Percentiles rank a stretch among this genome's conserved stretches.
These are phyloP conservation scores for Nakazawaea anatomiae DNA, from an alignment of 805 yeast genomes.

Conservation along the genomic window DNA sequence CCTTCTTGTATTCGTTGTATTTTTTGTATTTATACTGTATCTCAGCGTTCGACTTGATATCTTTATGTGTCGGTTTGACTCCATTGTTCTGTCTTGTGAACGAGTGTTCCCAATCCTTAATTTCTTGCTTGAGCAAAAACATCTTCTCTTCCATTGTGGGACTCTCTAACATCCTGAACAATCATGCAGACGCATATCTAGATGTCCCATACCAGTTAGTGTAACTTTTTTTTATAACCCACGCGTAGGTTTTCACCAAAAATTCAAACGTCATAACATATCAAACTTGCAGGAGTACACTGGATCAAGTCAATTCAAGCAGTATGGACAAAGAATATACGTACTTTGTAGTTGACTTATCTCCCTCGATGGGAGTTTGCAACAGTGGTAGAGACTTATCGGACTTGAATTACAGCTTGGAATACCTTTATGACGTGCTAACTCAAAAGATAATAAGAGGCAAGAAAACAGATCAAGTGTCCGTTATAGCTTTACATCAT, in stretches of 20 bases:
- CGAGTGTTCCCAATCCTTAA: slow-evolving; percentile 51
- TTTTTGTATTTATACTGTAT: slow-evolving; percentile 28
- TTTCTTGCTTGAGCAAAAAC: slow-evolving; percentile 29
- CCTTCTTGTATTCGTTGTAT: slow-evolving; percentile 22
- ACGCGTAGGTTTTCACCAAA: too few species aligned
- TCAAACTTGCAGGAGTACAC: too few species aligned
- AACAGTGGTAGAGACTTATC: slow-evolving; percentile 35
- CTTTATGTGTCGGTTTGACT: slow-evolving; percentile 41
- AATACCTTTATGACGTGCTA: slow-evolving; percentile 36
- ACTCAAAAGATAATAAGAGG: slow-evolving; percentile 21
- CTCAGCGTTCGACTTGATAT: slow-evolving; percentile 34
- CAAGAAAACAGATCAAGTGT: slow-evolving; percentile 20
- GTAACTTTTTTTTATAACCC: too few species aligned
- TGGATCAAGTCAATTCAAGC: background rate
- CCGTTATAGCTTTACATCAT: slow-evolving; percentile 20
- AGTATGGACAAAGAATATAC: slow-evolving; percentile 17
- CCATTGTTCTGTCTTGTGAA: slow-evolving; percentile 30
- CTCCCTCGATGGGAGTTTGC: slow-evolving; percentile 35
- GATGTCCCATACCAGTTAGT: too few species aligned
- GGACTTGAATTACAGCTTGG: slow-evolving; percentile 30
- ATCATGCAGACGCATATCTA: background rate
- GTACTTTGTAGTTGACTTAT: slow-evolving; percentile 43
- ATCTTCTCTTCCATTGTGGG: slow-evolving; percentile 13
- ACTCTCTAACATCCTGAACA: background rate
- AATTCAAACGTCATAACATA: too few species aligned